A percentile compares a stretch with the other conserved stretches of the same genome.
phyloP scores from a whole-genome alignment of 345 rosid genomes.

The Salix udensis region DNA sequence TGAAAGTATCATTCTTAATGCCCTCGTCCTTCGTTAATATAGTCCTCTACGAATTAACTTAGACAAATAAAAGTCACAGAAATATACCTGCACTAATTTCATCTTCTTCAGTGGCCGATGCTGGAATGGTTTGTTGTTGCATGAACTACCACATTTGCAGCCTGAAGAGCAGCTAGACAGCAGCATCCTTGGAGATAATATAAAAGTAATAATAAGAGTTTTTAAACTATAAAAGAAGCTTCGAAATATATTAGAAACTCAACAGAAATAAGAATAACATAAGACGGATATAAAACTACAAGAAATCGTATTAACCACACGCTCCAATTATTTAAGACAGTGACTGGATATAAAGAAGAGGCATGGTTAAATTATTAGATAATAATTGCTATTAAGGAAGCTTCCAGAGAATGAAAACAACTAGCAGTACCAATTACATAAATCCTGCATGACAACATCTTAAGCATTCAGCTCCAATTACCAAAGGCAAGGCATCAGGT shows the following conservation, averaged over 20 bases:
- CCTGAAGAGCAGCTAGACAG: constrained; percentile 90
- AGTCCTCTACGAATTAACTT: not conserved
- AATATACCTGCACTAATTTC: constrained; percentile 78
- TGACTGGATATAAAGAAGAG: not conserved
- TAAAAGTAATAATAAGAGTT: not conserved
- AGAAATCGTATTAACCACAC: not conserved
- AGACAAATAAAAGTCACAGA: constrained; percentile 11
- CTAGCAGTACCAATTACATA: not conserved
- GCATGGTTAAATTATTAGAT: not conserved
- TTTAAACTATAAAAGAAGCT: constrained; percentile 1
- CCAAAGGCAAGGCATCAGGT: not conserved
- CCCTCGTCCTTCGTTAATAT: not conserved
- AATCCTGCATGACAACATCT: not conserved
- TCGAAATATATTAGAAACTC: not conserved
- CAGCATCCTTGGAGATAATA: constrained; percentile 57
- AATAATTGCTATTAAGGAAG: not conserved
- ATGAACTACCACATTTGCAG: constrained; percentile 79
- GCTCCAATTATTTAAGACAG: not conserved
- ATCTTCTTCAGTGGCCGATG: constrained; percentile 76
- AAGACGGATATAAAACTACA: not conserved
- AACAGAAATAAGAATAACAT: not conserved
- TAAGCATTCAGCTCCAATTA: not conserved
- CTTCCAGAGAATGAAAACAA: not conserved
- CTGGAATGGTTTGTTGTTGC: constrained; percentile 91
- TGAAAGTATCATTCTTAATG: not conserved